Evolutionary conservation across 75 land plant species (phyloP).

Genomic region (Larix kaempferi): DNA sequence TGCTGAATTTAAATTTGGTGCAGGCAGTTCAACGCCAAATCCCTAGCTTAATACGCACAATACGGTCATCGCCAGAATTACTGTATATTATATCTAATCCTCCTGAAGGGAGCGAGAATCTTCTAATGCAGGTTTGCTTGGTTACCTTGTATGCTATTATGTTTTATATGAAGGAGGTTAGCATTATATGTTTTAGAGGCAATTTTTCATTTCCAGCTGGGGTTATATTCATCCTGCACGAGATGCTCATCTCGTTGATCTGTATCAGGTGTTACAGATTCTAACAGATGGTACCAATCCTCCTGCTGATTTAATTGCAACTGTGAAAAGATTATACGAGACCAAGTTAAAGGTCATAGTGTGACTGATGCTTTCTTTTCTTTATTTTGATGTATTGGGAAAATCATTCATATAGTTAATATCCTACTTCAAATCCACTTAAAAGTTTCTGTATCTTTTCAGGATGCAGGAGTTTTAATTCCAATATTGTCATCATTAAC

Average conservation of each 20-base stretch:
- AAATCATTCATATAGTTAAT: neutral
- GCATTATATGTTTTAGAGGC: neutral
- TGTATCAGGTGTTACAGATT: conserved; percentile 70
- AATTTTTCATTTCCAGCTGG: neutral
- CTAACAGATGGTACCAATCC: conserved; percentile 81
- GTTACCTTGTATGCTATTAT: neutral
- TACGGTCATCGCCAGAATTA: conserved; percentile 74
- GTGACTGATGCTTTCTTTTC: neutral
- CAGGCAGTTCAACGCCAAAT: conserved; percentile 90
- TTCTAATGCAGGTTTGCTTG: conserved; percentile 66
- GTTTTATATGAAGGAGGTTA: neutral
- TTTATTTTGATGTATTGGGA: neutral
- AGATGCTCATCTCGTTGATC: neutral
- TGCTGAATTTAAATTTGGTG: conserved; percentile 14
- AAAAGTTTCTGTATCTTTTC: conserved; percentile 17
- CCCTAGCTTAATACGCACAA: conserved; percentile 80
- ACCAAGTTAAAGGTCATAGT: conserved; percentile 65
- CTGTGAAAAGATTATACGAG: conserved; percentile 71
- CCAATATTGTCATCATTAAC: conserved; percentile 84
- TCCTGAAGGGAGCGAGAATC: conserved; percentile 77
- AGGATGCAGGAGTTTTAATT: conserved; percentile 87
- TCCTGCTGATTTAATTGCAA: conserved; percentile 58
- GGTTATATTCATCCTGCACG: neutral
- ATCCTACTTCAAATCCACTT: neutral
- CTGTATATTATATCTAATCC: conserved; percentile 84